Evolutionary conservation across 352 stramenopile species (phyloP), one percentile per base, ranked within the genome.

Genomic region (Phytophthora fragariae): DNA sequence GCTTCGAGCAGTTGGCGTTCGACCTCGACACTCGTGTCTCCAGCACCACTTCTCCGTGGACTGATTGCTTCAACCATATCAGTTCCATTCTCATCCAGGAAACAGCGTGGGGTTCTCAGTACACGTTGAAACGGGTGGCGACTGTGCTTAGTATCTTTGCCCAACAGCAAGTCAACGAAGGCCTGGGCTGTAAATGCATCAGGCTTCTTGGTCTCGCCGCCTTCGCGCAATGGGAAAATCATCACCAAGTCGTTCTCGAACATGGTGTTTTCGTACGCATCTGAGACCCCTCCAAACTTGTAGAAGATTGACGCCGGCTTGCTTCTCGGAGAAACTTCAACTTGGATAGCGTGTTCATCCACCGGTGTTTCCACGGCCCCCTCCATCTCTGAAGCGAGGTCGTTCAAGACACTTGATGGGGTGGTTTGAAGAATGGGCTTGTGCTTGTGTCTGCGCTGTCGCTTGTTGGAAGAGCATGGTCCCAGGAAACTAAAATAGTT

Each of bases 171-270:
- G 49, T 82, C 53, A 9, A 90, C 80, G 59, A 90, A 94, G n/a
- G 74, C 70, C 35, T 89, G 52, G 19, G 83, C 65, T 17, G 82
- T 86, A 57, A 89, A 94, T 2, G 79, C 57, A 19, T 86, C 71
- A 2, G 74, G 72, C 50, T 83, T 78, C 72, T 91, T 92, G 53
- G 57, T n/a, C 56, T 92, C 83, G 15, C 82, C 85, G 54, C 80
- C 81, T 50, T 85, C 72, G 24, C 83, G 83, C 21, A 80, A 75
- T 10, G 84, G 75, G 56, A 93, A 93, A 65, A 93, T 88, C 81
- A 93, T 83, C 55, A 93, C 86, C 49, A 92, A 73, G 55, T 93
- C 86, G 66, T 86, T 77, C 52, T 84, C 84, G 73, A 89, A 92
- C 60, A 92, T 57, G 27, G 75, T 79, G 55, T 89, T 88, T 54